Base-by-base conservation (phyloP, 805 yeast species). In the Lipomyces spencermartinsiae region DNA sequence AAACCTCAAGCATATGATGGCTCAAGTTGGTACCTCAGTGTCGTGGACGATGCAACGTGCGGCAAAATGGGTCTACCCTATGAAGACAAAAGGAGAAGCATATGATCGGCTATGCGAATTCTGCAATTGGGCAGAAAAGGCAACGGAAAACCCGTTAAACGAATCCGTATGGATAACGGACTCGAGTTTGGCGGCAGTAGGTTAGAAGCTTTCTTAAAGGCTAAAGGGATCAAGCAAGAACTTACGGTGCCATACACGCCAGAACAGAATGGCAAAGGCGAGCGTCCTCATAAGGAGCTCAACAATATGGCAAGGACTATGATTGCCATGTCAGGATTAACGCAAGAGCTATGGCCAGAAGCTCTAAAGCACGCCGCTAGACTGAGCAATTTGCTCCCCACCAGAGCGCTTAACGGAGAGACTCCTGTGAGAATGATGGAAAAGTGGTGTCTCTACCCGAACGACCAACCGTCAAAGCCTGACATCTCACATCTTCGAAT, bases 1-100 rank as follows among this genome's bases (percentile, higher is more conserved):
- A n/a, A n/a, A n/a, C n/a, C n/a, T n/a, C n/a, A n/a, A n/a, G n/a
- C n/a, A 19, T 51, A 51, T 22, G 55, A 51, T 22, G 55, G 55
- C 7, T 19, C 55, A 1, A 51, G 31, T 16, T 51, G 55, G 33
- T 51, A 51, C 55, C 55, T 51, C 1, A 51, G 31, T 22, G 55
- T 51, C 55, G 55, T 51, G 31, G 55, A 51, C 19, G 55, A 51
- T 51, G 55, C 55, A 51, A 51, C 55, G 10, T 51, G 55, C 31
- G 55, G 31, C 31, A 51, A 51, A n/a, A 51, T 51, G 55, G 55
- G 31, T 51, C 55, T 51, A 51, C 31, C 55, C 55, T 7, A 19
- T 51, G 33, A 51, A 51, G 55, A 16, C 55, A 6, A 51, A 51
- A 2, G 55, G 55, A 4, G 55, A 51, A 51, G 55, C 55, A 2